Evolutionary conservation across 2,329 filamentous ascomycete species (phyloP).

Genomic region (Pseudogymnoascus sp.): DNA sequence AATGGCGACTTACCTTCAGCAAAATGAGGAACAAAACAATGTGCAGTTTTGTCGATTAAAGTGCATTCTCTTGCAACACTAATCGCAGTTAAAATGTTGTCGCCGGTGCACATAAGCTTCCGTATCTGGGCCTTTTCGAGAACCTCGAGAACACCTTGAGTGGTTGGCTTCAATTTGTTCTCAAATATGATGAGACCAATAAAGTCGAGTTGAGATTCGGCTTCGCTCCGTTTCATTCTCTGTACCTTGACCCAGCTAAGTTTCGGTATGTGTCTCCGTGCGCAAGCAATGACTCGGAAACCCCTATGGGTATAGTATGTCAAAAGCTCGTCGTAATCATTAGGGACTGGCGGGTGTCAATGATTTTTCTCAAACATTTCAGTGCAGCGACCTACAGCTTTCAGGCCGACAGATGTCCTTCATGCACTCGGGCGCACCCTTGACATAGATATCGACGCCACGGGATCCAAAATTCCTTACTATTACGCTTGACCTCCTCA

Average conservation of each 20-base stretch:
- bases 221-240: slow-evolving; percentile 82
- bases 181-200: slow-evolving; percentile 97
- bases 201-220: slow-evolving; percentile 77
- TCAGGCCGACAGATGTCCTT: slow-evolving; percentile 80
- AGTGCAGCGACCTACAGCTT: slow-evolving; percentile 48
- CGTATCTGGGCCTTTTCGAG: slow-evolving; percentile 75
- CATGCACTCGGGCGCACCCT: slow-evolving; percentile 95
- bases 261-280: slow-evolving; percentile 78
- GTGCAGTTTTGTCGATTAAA: slow-evolving; percentile 68
- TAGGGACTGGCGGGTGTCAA: slow-evolving; percentile 49
- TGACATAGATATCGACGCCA: slow-evolving; percentile 84
- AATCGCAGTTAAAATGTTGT: slow-evolving; percentile 95
- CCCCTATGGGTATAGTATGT: slow-evolving; percentile 91
- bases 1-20: slow-evolving; percentile 47
- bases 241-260: slow-evolving; percentile 91
- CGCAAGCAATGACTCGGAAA: slow-evolving; percentile 92
- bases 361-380: slow-evolving; percentile 11
- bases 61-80: slow-evolving; percentile 88
- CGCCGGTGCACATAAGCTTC: slow-evolving; percentile 92
- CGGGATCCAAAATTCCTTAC: slow-evolving; percentile 80
- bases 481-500: slow-evolving; percentile 86
- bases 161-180: slow-evolving; percentile 92
- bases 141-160: slow-evolving; percentile 72
- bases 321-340: slow-evolving; percentile 82
- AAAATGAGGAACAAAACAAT: slow-evolving; percentile 92